phyloP scores from a whole-genome alignment of 352 stramenopile species.

The Phytophthora podocarpi region DNA sequence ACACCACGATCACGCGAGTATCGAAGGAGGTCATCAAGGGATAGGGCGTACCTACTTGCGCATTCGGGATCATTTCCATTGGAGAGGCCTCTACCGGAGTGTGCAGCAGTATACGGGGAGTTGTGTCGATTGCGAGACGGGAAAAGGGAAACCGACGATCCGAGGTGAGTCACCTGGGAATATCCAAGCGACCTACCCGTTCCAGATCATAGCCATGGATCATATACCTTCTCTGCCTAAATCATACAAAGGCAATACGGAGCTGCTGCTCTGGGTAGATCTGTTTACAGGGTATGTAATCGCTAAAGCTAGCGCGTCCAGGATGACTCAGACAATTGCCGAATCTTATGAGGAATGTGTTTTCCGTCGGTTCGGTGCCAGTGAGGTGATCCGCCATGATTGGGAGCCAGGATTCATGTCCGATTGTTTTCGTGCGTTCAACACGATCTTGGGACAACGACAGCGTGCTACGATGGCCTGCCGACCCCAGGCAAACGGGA shows the following conservation, averaged over 20 bases:
- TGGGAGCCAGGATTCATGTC: neutral
- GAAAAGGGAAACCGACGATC: neutral
- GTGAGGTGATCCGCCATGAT: neutral
- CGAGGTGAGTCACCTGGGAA: neutral
- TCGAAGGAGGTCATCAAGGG: constrained; percentile 15
- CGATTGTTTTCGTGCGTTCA: neutral
- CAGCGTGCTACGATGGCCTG: neutral
- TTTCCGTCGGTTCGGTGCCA: constrained; percentile 22
- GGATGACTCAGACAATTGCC: constrained; percentile 10
- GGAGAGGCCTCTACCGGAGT: neutral
- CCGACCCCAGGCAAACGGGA: neutral
- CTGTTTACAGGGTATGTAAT: constrained; percentile 1
- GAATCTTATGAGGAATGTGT: constrained; percentile 27
- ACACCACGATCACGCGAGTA: constrained; percentile 9
- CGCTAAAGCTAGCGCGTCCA: neutral
- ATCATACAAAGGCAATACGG: constrained; percentile 9
- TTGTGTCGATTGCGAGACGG: constrained; percentile 1
- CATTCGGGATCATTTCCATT: neutral
- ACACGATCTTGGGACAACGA: neutral
- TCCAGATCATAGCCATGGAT: constrained; percentile 12
- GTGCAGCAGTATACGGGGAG: neutral
- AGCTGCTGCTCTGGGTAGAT: constrained; percentile 11
- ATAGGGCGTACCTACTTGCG: constrained; percentile 2
- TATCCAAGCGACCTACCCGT: neutral
- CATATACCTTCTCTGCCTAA: constrained; percentile 13